phyloP scores from a whole-genome alignment of 2,329 filamentous ascomycete species.

The Mycocentrospora acerina region DNA sequence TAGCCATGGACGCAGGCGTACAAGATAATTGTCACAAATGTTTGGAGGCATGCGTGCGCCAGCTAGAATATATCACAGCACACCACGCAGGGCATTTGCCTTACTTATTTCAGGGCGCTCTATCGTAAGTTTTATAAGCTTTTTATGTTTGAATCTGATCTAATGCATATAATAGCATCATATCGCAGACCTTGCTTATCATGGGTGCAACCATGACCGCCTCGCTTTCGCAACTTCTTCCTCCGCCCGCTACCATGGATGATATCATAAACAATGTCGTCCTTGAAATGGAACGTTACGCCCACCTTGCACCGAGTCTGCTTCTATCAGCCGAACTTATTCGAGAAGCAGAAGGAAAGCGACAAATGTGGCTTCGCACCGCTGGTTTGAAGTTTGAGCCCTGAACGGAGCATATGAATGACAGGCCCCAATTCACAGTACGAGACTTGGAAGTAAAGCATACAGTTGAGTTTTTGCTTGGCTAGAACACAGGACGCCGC shows the following conservation, averaged over 20 bases:
- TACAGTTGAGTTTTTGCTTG: no score
- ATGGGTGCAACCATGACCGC: slow-evolving; percentile 85
- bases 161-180: slow-evolving; percentile 60
- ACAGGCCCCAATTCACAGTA: no score
- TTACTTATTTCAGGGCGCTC: slow-evolving; percentile 81
- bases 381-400: slow-evolving; percentile 42
- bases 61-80: slow-evolving; percentile 75
- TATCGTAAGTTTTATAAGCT: slow-evolving; percentile 46
- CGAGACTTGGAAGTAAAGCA: no score
- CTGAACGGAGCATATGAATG: slow-evolving; percentile 20
- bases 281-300: slow-evolving; percentile 72
- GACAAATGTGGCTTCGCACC: slow-evolving; percentile 59
- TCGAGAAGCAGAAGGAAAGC: slow-evolving; percentile 71
- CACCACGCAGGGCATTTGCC: slow-evolving; percentile 83
- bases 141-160: neutral
- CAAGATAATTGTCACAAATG: slow-evolving; percentile 79
- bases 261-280: slow-evolving; percentile 77
- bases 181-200: slow-evolving; percentile 76
- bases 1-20: slow-evolving; percentile 69
- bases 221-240: slow-evolving; percentile 67
- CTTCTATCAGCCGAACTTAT: slow-evolving; percentile 77
- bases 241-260: slow-evolving; percentile 61
- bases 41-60: slow-evolving; percentile 75
- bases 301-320: slow-evolving; percentile 73
- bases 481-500: no score